Evolutionary conservation across 208 protist species (phyloP).

Genomic region (Polymyxa betae): DNA sequence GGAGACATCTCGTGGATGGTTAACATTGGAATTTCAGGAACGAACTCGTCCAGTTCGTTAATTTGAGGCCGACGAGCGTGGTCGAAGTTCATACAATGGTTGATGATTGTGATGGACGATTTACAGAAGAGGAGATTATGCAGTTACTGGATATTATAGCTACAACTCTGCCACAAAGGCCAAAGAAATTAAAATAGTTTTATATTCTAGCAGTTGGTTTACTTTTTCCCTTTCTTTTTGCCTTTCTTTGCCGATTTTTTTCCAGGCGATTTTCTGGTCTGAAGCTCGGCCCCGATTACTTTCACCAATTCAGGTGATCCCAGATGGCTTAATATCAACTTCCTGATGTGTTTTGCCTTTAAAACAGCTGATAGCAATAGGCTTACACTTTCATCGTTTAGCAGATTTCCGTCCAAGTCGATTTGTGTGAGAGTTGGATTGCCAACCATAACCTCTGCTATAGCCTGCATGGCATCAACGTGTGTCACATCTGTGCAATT

Average conservation of each 20-base stretch:
- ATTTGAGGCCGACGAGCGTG: not conserved
- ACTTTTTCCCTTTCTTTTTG: not conserved
- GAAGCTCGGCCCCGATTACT: not conserved
- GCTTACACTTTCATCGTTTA: not conserved
- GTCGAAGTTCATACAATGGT: conserved; percentile 4
- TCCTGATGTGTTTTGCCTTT: not conserved
- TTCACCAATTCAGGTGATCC: not conserved
- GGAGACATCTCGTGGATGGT: not conserved
- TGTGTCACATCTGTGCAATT: not conserved
- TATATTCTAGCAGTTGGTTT: not conserved
- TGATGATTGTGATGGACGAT: not conserved
- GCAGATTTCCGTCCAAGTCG: not conserved
- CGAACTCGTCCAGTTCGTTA: not conserved
- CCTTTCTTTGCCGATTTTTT: not conserved
- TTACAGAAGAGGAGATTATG: not conserved
- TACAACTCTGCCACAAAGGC: not conserved
- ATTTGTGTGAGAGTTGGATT: not conserved
- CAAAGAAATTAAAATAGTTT: too few species aligned
- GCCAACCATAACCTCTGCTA: not conserved
- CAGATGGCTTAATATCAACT: not conserved
- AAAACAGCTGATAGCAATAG: not conserved
- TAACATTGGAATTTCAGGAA: not conserved
- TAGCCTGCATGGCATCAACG: not conserved
- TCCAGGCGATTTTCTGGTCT: not conserved
- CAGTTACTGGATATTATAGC: not conserved